phyloP scores from a whole-genome alignment of 1,139 yeast genomes.

The Magnusiomyces tetraspermus region DNA sequence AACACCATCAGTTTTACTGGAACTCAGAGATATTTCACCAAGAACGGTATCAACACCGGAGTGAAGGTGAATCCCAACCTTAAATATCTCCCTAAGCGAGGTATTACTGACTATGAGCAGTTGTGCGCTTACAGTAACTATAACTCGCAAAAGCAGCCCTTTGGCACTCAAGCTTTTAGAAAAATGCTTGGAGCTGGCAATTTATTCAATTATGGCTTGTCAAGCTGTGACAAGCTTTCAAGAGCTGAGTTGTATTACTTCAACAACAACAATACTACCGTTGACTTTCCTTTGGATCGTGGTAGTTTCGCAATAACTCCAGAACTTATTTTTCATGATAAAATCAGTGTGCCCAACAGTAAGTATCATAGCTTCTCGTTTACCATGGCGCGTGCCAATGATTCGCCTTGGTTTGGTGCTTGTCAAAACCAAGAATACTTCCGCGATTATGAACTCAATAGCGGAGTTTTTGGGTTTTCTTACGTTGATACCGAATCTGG shows the following conservation, averaged over 20 bases:
- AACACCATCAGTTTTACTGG: no score
- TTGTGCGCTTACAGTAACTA: not conserved
- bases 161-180: not conserved
- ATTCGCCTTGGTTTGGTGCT: constrained; percentile 8
- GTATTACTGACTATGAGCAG: not conserved
- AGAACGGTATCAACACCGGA: not conserved
- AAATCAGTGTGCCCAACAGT: not conserved
- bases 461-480: constrained; percentile 5
- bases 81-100: not conserved
- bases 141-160: not conserved
- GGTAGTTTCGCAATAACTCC: not conserved
- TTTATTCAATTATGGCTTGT: not conserved
- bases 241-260: not conserved
- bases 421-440: constrained; percentile 3
- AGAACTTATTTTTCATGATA: not conserved
- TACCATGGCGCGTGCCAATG: not conserved
- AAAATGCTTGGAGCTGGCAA: not conserved
- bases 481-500: not conserved
- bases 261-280: not conserved
- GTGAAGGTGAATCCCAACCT: not conserved
- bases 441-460: constrained; percentile 8
- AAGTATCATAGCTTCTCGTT: not conserved
- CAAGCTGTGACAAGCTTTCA: not conserved
- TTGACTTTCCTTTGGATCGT: not conserved
- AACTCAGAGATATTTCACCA: not conserved